phyloP scores from a whole-genome alignment of 768 basidiomycete species.

The Lentinus brumalis region DNA sequence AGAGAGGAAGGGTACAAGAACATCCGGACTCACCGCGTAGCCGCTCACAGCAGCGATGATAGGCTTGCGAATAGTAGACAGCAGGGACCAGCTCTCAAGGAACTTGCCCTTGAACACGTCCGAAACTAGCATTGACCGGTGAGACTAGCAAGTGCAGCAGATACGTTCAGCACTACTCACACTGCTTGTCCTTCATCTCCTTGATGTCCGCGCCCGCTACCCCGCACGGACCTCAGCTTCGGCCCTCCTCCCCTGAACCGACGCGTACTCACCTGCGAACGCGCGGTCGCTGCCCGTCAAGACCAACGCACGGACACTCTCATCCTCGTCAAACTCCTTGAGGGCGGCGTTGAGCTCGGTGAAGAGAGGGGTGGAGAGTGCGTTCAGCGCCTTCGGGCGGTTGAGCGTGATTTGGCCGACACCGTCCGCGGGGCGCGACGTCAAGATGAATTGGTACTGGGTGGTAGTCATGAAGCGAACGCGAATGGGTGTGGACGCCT shows the following conservation, averaged over 20 bases:
- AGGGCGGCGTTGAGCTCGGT: conserved; percentile 80
- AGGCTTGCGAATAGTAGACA: conserved; percentile 81
- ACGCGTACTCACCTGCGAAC: conserved; percentile 74
- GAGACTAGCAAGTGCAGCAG: too few species aligned
- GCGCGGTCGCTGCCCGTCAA: conserved; percentile 91
- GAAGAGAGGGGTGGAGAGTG: conserved; percentile 80
- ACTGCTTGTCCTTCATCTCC: conserved; percentile 97
- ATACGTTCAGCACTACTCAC: conserved; percentile 43
- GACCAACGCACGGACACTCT: conserved; percentile 78
- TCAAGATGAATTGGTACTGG: conserved; percentile 67
- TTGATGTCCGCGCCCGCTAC: conserved; percentile 97
- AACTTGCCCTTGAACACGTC: conserved; percentile 88
- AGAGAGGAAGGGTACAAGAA: not conserved
- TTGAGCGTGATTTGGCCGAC: conserved; percentile 86
- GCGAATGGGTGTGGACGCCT: conserved; percentile 5
- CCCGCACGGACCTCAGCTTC: conserved; percentile 2
- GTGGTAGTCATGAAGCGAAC: conserved; percentile 48
- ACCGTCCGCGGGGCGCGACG: conserved; percentile 64
- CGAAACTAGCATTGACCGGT: conserved; percentile 54
- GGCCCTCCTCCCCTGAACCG: not conserved
- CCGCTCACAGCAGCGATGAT: conserved; percentile 96
- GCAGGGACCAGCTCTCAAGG: conserved; percentile 78
- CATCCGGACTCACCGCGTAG: conserved; percentile 68
- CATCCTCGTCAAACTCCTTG: conserved; percentile 68
- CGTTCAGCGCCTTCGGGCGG: conserved; percentile 88